Percentiles rank a stretch among this genome's conserved stretches.
phyloP scores from a whole-genome alignment of 1,284 basidiomycete genomes.

The Sporisorium iseilematis-ciliati region DNA sequence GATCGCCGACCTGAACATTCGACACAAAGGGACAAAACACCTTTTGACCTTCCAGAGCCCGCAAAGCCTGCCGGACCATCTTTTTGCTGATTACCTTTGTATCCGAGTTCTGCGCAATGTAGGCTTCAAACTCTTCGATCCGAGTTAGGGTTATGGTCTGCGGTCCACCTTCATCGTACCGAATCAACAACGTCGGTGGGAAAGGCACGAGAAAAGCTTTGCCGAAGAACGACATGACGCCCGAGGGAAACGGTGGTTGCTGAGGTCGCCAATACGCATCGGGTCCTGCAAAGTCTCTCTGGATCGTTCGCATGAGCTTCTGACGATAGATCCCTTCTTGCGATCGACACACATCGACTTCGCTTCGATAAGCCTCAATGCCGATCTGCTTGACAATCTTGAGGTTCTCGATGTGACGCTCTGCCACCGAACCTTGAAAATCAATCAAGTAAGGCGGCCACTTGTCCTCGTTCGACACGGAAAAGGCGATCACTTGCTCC shows the following conservation, averaged over 20 bases:
- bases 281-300: conserved; percentile 58
- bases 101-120: conserved; percentile 77
- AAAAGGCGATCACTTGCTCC: conserved; percentile 76
- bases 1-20: conserved; percentile 72
- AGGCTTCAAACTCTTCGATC: conserved; percentile 75
- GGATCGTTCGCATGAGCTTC: conserved; percentile 51
- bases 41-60: conserved; percentile 78
- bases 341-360: conserved; percentile 40
- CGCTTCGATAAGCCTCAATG: conserved; percentile 33
- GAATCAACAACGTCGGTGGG: conserved; percentile 77
- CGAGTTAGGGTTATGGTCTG: conserved; percentile 73
- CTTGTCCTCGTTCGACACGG: conserved; percentile 75
- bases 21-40: conserved; percentile 78
- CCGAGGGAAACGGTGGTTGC: conserved; percentile 50
- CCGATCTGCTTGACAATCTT: conserved; percentile 74
- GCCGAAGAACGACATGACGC: conserved; percentile 68
- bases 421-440: conserved; percentile 79
- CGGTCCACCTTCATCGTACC: conserved; percentile 76
- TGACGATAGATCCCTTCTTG: conserved; percentile 30
- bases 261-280: conserved; percentile 59
- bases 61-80: conserved; percentile 77
- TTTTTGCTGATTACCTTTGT: conserved; percentile 74
- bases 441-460: conserved; percentile 81
- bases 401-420: conserved; percentile 83
- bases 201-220: conserved; percentile 82